A percentile compares a stretch with the other conserved stretches of the same genome.
Conservation (phyloP, 1,284 basidiomycete genomes). For the Microbotryum saponariae region DNA sequence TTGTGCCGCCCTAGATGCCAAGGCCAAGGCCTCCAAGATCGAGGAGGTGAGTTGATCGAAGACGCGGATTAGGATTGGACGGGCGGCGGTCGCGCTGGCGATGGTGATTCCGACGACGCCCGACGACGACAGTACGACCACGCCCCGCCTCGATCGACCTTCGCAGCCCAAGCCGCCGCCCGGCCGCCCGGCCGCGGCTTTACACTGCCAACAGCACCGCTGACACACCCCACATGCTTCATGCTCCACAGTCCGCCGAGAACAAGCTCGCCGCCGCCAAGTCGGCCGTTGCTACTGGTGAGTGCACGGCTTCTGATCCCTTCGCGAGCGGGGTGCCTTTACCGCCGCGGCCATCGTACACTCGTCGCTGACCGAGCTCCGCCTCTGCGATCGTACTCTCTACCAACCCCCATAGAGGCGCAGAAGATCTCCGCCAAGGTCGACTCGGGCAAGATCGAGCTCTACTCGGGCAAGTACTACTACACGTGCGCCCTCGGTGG, state of each 20-base stretch:
- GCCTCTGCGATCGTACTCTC: not conserved
- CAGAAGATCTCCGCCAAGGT: conserved; percentile 24
- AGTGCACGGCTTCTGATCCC: not conserved
- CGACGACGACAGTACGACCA: not conserved
- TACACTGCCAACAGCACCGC: too few relatives aligned
- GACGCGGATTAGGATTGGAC: not conserved
- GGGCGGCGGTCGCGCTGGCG: not conserved
- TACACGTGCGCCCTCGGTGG: conserved; percentile 38
- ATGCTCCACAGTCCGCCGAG: conserved; percentile 19
- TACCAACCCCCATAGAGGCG: conserved; percentile 11
- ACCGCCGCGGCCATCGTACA: conserved; percentile 4
- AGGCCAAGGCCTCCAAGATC: conserved; percentile 32
- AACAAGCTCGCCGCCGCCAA: conserved; percentile 34
- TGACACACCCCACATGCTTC: not conserved
- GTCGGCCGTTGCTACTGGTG: conserved; percentile 28
- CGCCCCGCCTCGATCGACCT: too few relatives aligned
- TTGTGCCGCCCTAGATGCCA: conserved; percentile 21
- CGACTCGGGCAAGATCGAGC: conserved; percentile 33
- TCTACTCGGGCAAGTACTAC: conserved; percentile 39
- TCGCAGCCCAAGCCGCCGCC: too few relatives aligned
- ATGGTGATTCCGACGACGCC: not conserved
- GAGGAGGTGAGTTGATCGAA: conserved; percentile 9
- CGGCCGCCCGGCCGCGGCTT: too few relatives aligned
- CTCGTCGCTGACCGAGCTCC: not conserved
- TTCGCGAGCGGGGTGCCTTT: not conserved